A percentile compares a stretch with the other conserved stretches of the same genome.
Evolutionary conservation across 208 protist genomes (phyloP).

Genomic region (Porcisia hertigi): DNA sequence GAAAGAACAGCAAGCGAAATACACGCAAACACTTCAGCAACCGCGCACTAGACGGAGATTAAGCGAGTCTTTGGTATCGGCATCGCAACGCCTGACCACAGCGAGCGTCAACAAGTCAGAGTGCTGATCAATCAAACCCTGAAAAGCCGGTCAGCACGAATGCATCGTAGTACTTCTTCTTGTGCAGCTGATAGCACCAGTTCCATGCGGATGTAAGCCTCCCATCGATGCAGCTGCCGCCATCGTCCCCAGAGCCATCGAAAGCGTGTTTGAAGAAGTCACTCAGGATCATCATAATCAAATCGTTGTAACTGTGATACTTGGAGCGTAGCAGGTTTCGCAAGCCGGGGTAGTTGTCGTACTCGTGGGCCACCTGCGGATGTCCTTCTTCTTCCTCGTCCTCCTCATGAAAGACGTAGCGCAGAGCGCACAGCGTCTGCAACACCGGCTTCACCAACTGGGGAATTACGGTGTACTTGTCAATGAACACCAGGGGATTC

Average conservation of each 20-base stretch:
- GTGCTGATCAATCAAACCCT: constrained; percentile 92
- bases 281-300: constrained; percentile 83
- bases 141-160: constrained; percentile 96
- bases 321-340: constrained; percentile 72
- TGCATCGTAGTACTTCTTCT: constrained; percentile 96
- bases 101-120: not conserved
- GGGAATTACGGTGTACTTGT: constrained; percentile 97
- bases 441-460: constrained; percentile 94
- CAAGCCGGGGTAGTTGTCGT: constrained; percentile 69
- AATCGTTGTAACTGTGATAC: constrained; percentile 72
- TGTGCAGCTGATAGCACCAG: constrained; percentile 95
- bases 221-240: constrained; percentile 97
- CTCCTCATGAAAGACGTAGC: constrained; percentile 63
- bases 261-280: constrained; percentile 97
- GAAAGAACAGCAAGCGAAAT: not conserved
- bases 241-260: constrained; percentile 92
- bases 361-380: constrained; percentile 22
- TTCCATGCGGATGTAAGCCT: constrained; percentile 98
- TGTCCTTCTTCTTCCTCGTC: constrained; percentile 24
- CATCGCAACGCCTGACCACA: not conserved
- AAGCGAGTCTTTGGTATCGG: not conserved
- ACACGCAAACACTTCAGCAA: not conserved
- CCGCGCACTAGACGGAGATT: not conserved
- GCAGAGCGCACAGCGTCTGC: constrained; percentile 67
- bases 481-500: constrained; percentile 98